Conservation (phyloP, 768 basidiomycete genomes). For the Chiua virens region DNA sequence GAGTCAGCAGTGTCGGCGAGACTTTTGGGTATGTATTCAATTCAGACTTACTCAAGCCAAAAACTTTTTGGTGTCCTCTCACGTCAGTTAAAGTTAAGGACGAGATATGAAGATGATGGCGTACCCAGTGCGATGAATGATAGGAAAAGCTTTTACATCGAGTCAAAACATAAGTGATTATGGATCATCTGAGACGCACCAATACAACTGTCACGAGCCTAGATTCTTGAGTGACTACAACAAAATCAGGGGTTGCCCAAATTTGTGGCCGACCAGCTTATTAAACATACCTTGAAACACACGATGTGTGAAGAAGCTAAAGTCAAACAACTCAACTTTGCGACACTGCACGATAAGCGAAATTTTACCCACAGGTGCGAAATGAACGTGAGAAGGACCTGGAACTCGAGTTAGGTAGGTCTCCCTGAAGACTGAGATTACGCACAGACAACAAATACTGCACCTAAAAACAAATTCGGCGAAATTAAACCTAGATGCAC, state of each 20-base stretch:
- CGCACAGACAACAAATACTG: constrained; percentile 28
- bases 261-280: no score
- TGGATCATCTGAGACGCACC: constrained; percentile 13
- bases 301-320: constrained; percentile 27
- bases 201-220: constrained; percentile 8
- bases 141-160: constrained; percentile 12
- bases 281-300: constrained; percentile 22
- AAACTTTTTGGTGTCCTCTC: constrained; percentile 15
- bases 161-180: not conserved
- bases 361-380: constrained; percentile 23
- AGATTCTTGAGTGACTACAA: constrained; percentile 23
- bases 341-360: not conserved
- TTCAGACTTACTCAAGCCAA: constrained; percentile 27
- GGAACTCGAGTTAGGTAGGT: not conserved
- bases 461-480: constrained; percentile 10
- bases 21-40: not conserved
- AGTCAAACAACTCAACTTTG: not conserved
- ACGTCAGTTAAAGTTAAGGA: constrained; percentile 12
- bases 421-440: not conserved
- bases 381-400: constrained; percentile 28
- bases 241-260: not conserved
- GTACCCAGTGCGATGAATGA: constrained; percentile 23
- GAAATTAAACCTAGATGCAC: not conserved
- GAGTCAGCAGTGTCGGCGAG: not conserved
- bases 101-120: not conserved